Base-by-base conservation (phyloP, 2,329 filamentous ascomycete species). In the Fusarium tanahbumbuense region DNA sequence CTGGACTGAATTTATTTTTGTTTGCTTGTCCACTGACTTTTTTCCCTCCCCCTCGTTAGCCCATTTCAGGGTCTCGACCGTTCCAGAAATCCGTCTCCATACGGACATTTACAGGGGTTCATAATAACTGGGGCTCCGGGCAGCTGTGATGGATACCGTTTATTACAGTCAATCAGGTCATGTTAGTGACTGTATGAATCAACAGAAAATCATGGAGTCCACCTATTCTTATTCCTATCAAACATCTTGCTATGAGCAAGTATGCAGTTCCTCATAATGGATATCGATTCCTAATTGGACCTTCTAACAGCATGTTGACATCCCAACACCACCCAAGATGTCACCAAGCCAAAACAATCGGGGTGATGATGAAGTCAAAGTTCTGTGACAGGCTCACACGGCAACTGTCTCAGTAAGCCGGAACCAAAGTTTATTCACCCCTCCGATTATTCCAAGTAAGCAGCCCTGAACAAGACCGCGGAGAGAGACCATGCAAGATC, bases 21-120 rank as follows among this genome's bases (percentile, higher is more conserved):
- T 52, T 42, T 53, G 27, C 15, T 22, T 41, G 27, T 23, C 34
- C 34, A 37, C 34, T 37, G 27, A 42, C 47, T 53, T 56, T 55
- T 46, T 48, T 37, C 34, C 34, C 18, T 32, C 32, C 56, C 27
- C 56, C 37, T 25, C 25, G 40, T 63, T 62, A 58, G 56, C 64
- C 53, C 41, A 15, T 61, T 46, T 54, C 32, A 56, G 46, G 64
- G 68, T 69, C 68, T 71, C 64, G 68, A 62, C 68, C 60, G 56
- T 69, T 71, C 68, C 60, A 68, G 58, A 52, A 52, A 52, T 28
- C 42, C 42, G 20, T 56, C 13, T 34, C 47, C 56, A 28, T 41
- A 46, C 25, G 44, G 30, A 20, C 41, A 23, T 28, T 11, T 30
- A n/a, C 23, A n/a, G 34, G 27, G 13, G n/a, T 54, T 18, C 30